phyloP scores from a whole-genome alignment of 2,329 filamentous ascomycete species.

The Penicillium sp. region DNA sequence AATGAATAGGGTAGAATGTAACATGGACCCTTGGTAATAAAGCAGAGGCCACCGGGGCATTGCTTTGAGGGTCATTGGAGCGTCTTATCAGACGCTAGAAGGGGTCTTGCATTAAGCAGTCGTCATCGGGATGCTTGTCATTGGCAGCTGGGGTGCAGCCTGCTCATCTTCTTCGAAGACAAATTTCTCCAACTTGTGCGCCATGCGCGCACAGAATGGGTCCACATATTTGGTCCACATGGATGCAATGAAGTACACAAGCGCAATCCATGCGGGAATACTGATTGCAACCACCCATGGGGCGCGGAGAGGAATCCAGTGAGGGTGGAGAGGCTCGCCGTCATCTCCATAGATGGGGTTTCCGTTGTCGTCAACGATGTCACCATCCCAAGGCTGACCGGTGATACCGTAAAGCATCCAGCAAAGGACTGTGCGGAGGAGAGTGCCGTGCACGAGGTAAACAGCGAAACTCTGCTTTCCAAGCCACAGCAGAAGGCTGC shows the following conservation, averaged over 20 bases:
- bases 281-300: constrained; percentile 45
- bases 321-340: constrained; percentile 41
- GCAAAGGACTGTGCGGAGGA: constrained; percentile 53
- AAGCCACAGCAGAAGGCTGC: constrained; percentile 55
- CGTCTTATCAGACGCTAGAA: background rate
- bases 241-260: constrained; percentile 52
- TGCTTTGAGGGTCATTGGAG: constrained; percentile 1
- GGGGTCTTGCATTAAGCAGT: constrained; percentile 5
- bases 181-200: constrained; percentile 50
- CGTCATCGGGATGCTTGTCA: constrained; percentile 30
- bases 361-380: constrained; percentile 16
- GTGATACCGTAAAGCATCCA: constrained; percentile 57
- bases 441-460: constrained; percentile 57
- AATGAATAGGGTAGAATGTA: background rate
- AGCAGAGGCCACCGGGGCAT: constrained; percentile 8
- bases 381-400: constrained; percentile 45
- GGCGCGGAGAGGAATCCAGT: constrained; percentile 46
- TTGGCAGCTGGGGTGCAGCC: constrained; percentile 19
- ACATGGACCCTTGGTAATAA: background rate
- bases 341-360: constrained; percentile 36
- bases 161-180: constrained; percentile 52
- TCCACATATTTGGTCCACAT: constrained; percentile 58
- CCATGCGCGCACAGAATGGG: constrained; percentile 51
- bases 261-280: constrained; percentile 50
- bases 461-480: constrained; percentile 60